phyloP scores from a whole-genome alignment of 2,329 filamentous ascomycete genomes.

The Ophiostoma sp. region DNA sequence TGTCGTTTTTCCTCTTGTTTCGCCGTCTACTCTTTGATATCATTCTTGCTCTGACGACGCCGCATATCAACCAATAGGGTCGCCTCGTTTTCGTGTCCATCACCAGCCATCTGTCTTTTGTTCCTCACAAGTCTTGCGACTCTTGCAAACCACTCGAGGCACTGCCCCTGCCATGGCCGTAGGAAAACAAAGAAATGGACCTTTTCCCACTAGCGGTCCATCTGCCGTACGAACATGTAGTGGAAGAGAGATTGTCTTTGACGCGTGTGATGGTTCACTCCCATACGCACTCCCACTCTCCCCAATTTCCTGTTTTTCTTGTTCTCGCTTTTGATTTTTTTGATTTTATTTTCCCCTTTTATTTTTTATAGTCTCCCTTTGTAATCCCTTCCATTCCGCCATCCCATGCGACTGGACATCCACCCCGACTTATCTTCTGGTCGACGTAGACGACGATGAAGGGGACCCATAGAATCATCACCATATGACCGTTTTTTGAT shows the following conservation, averaged over 20 bases:
- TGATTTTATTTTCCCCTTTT: neutral
- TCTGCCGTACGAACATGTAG: neutral
- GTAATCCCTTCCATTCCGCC: neutral
- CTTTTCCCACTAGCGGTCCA: neutral
- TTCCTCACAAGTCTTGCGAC: neutral
- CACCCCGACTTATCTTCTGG: slow-evolving; percentile 1
- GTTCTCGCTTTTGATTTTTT: neutral
- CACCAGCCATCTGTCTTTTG: neutral
- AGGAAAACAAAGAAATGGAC: neutral
- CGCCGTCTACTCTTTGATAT: neutral
- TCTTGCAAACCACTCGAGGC: neutral
- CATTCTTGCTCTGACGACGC: neutral
- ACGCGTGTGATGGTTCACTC: neutral
- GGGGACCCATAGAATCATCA: neutral
- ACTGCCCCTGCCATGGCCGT: neutral
- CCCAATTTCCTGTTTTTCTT: neutral
- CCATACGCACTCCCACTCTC: neutral
- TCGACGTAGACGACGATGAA: neutral
- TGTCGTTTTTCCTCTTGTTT: neutral
- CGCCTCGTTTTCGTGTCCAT: neutral
- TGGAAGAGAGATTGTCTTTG: neutral
- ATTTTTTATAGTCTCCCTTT: neutral
- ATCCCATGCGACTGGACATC: neutral
- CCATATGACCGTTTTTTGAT: slow-evolving; percentile 7
- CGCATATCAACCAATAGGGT: neutral